phyloP scores from a whole-genome alignment of 805 yeast genomes.

The Candida maris region DNA sequence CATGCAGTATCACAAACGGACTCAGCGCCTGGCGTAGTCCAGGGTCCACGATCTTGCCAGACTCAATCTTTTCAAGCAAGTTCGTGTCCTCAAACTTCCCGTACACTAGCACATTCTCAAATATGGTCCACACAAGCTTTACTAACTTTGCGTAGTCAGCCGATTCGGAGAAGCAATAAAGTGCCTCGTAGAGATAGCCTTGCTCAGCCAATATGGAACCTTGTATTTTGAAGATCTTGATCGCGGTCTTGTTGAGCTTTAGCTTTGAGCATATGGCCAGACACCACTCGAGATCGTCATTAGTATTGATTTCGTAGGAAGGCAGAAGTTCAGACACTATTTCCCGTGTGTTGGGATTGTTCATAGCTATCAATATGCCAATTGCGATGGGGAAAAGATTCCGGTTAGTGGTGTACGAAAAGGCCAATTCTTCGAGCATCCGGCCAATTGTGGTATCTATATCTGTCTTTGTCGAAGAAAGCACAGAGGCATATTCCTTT shows the following conservation, averaged over 20 bases:
- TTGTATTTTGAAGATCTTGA: constrained; percentile 49
- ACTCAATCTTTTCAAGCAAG: constrained; percentile 27
- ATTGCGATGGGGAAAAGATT: constrained; percentile 63
- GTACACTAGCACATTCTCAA: constrained; percentile 54
- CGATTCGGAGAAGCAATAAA: constrained; percentile 60
- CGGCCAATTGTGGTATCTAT: constrained; percentile 25
- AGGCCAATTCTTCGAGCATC: constrained; percentile 52
- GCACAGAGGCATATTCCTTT: constrained; percentile 31
- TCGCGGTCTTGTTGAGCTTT: constrained; percentile 55
- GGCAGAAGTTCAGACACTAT: constrained; percentile 59
- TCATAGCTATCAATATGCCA: constrained; percentile 53
- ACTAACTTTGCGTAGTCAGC: constrained; percentile 52
- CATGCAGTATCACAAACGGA: constrained; percentile 64
- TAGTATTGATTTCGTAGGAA: constrained; percentile 54
- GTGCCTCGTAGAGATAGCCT: constrained; percentile 50
- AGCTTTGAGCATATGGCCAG: constrained; percentile 68
- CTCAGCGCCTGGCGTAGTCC: constrained; percentile 63
- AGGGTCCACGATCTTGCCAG: constrained; percentile 37
- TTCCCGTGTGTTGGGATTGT: constrained; percentile 39
- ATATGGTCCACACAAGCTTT: constrained; percentile 55
- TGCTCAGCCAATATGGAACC: constrained; percentile 35
- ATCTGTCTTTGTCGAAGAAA: constrained; percentile 9
- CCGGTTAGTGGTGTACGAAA: constrained; percentile 49
- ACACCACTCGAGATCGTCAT: constrained; percentile 80
- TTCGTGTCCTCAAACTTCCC: constrained; percentile 51